Conservation (phyloP, 768 basidiomycete species). For the Jaapia argillacea region DNA sequence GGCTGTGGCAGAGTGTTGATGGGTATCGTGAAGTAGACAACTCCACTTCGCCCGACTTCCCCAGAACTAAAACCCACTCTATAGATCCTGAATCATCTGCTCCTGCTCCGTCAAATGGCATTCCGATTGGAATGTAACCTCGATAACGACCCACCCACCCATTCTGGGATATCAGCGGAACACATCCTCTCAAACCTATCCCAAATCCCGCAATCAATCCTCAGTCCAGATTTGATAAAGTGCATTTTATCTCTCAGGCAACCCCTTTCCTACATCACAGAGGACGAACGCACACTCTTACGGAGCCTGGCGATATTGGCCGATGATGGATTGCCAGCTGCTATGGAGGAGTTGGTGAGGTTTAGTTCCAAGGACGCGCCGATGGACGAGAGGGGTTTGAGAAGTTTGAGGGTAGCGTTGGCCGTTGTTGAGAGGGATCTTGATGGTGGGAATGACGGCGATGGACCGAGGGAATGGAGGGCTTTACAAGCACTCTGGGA, state of each 20-base stretch:
- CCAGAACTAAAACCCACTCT: constrained; percentile 1
- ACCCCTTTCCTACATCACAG: constrained; percentile 52
- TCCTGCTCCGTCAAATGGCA: constrained; percentile 63
- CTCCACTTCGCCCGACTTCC: background rate
- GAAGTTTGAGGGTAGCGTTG: constrained; percentile 54
- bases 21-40: constrained; percentile 61
- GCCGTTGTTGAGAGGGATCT: constrained; percentile 47
- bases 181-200: background rate
- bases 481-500: constrained; percentile 52
- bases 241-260: constrained; percentile 48
- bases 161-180: background rate
- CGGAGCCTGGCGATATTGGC: constrained; percentile 57
- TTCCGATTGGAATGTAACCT: constrained; percentile 64
- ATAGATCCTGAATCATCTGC: constrained; percentile 68
- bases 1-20: constrained; percentile 55
- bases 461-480: no score
- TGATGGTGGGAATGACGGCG: constrained; percentile 34
- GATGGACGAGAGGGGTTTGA: constrained; percentile 38
- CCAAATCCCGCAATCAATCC: constrained; percentile 25
- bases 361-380: constrained; percentile 40
- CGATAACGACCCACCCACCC: constrained; percentile 38
- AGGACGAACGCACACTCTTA: constrained; percentile 48
- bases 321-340: constrained; percentile 54
- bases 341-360: constrained; percentile 49
- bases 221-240: constrained; percentile 47